Evolutionary conservation across 257 asterid species (phyloP), one percentile per base, ranked within the genome.

Genomic region (Schizonepeta tenuifolia): DNA sequence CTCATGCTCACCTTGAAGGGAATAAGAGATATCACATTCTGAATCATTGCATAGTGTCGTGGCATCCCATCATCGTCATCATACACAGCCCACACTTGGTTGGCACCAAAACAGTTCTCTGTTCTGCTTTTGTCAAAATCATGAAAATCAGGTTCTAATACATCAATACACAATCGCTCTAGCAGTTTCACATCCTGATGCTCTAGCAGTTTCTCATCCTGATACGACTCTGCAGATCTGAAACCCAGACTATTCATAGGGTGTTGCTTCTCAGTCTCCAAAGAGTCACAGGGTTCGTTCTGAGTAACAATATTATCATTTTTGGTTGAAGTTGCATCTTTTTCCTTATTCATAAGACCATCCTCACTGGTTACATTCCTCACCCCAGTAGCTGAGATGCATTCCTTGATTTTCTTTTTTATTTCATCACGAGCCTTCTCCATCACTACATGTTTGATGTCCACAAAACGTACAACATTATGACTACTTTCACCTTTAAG

Each of bases 31-130:
- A 88, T 75, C 64, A 88, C 88, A 13, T 74, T 63, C 60, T 70
- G 89, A 79, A 90, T 81, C 88, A 84, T 67, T 70, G 86, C 89
- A 78, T 88, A 88, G 75, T 78, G 77, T 1, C 95, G 83, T 41
- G 96, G 96, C 96, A 90, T 88, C 67, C 92, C 92, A 74, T 86
- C 92, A 75, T 81, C 85, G 70, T 77, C 83, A 77, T 90, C 96
- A 47, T 87, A 90, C 76, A 82, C 82, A 18, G 95, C 92, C 96
- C 96, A 90, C 28, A 88, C 84, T 78, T 90, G 95, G 81, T 82
- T 81, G 18, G 77, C 85, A 60, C 73, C 70, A 53, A 90, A 90
- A 86, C 84, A 78, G 22, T 75, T 53, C 68, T 56, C 87, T 15
- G 12, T 73, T 73, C 92, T 77, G 77, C 64, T 69, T 68, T 75